phyloP scores from a whole-genome alignment of 23 red algal genomes.

The Gracilariopsis chorda region DNA sequence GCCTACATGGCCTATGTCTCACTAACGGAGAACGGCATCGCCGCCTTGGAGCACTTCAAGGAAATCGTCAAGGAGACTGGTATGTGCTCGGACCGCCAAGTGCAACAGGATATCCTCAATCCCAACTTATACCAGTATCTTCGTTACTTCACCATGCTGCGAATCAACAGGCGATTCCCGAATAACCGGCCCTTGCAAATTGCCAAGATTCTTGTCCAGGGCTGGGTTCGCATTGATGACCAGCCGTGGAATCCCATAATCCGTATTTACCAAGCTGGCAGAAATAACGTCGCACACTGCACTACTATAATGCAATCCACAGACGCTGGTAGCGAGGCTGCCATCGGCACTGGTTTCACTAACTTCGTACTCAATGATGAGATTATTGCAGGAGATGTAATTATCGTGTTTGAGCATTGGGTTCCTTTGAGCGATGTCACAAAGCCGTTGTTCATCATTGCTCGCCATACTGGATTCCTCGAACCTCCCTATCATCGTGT shows the following conservation, averaged over 20 bases:
- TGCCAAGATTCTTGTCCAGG: constrained; percentile 74
- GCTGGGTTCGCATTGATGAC: constrained; percentile 64
- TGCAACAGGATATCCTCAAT: constrained; percentile 21
- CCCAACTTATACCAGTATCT: constrained; percentile 59
- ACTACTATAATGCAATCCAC: constrained; percentile 50
- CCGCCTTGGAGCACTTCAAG: constrained; percentile 57
- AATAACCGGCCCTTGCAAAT: constrained; percentile 54
- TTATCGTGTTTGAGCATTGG: constrained; percentile 85
- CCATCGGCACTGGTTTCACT: constrained; percentile 65
- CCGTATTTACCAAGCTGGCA: constrained; percentile 55
- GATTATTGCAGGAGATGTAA: constrained; percentile 79
- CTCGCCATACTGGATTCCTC: constrained; percentile 70
- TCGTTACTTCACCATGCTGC: constrained; percentile 63
- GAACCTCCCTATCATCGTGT: constrained; percentile 59
- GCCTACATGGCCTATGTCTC: constrained; percentile 60
- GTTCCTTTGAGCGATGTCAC: constrained; percentile 69
- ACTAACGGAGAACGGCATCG: constrained; percentile 38
- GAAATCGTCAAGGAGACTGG: constrained; percentile 6
- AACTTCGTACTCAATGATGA: constrained; percentile 59
- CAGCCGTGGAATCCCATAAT: constrained; percentile 85
- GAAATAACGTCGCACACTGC: constrained; percentile 13
- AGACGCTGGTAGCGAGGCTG: constrained; percentile 21
- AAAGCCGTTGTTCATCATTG: constrained; percentile 78
- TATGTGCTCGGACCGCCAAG: constrained; percentile 54
- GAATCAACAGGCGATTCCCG: constrained; percentile 48